Base-by-base conservation (phyloP, 164 flowering plant genomes). In the Vitis vinifera region DNA sequence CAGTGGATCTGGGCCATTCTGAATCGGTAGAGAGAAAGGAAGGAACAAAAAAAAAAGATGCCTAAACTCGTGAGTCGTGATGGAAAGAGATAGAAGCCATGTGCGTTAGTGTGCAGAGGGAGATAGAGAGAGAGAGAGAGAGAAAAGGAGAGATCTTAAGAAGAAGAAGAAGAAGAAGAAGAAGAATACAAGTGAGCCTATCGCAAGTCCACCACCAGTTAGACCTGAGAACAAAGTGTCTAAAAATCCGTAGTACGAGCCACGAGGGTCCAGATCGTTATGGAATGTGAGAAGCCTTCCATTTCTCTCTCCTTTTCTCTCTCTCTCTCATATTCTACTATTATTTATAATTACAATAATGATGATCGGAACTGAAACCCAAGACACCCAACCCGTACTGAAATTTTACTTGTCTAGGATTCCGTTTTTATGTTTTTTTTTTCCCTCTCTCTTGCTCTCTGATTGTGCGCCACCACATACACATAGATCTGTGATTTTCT, bases 1-100 rank as follows among this genome's bases (percentile, higher is more conserved):
- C 83, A 62, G 73, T 67, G 82, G 81, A 81, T 84, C 84, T 79
- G 78, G 65, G 71, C 66, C 72, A 67, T 55, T 57, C 64, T 55
- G 65, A 5, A 69, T 72, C 72, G 59, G 68, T 68, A 23, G 19
- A 23, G 63, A 68, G 44, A 60, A 23, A 57, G 15, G 27, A 56
- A 31, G 31, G 53, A 65, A 51, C 63, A 71, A 64, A 57, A 68
- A 49, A 67, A 23, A 69, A 67, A 70, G 78, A 83, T 74, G 76
- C 76, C 62, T 37, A 23, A 71, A 67, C 81, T 75, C 73, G 80
- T 74, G 79, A 73, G 58, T 62, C 52, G 71, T 51, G 76, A 73
- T 29, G 65, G 69, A 69, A 61, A 61, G 66, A 64, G 68, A 69
- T 17, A 52, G 57, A 52, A 48, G 73, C 60, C 80, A 73, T 70